Base-by-base conservation (phyloP, 345 rosid genomes). In the Eucalyptus erythrocorys region DNA sequence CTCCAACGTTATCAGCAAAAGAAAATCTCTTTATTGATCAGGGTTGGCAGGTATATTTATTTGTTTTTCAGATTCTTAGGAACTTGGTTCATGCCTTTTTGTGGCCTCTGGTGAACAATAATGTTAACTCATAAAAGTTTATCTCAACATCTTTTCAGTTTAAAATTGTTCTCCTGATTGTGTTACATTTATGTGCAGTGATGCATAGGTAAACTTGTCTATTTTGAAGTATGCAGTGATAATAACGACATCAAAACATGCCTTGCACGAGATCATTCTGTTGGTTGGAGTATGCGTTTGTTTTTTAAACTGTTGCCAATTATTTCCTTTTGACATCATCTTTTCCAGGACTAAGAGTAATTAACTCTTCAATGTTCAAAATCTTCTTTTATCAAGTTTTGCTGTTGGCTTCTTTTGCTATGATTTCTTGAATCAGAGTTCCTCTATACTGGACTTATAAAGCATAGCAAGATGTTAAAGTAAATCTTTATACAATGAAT, bases 1-100 rank as follows among this genome's bases (percentile, higher is more conserved):
- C 99, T 85, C 98, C 99, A 86, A 98, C 99, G 91, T 90, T 97
- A 90, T 92, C 88, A 88, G 97, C 97, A 50, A 98, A 98, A 93
- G 97, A 97, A 91, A 93, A 92, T 87, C 93, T 97, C 89, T 98
- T 98, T 93, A 93, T 94, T 91, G 97, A 96, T 86, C 96, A 92
- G 87, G 98, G 98, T 89, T 98, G 99, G 99, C 97, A 95, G 99
- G 99, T 98, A 92, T 90, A 89, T 81, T 91, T 81, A 26, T 51
- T 50, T 48, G 30, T 34, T 85, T 76, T 40, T 76, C 47, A 40
- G 84, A 40, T 76, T 76, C 55, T 30, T 85, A 85, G 50, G 80
- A 71, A 71, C 81, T 27, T 85, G 0, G 2, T 85, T 85, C 53
- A 6, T 85, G 55, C 37, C 50, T 47, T 84, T 55, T 71, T 71